These are phyloP conservation scores for Scleromitrula shiraiana DNA, from an alignment of 2,329 filamentous ascomycete species.

Conservation along the genomic window DNA sequence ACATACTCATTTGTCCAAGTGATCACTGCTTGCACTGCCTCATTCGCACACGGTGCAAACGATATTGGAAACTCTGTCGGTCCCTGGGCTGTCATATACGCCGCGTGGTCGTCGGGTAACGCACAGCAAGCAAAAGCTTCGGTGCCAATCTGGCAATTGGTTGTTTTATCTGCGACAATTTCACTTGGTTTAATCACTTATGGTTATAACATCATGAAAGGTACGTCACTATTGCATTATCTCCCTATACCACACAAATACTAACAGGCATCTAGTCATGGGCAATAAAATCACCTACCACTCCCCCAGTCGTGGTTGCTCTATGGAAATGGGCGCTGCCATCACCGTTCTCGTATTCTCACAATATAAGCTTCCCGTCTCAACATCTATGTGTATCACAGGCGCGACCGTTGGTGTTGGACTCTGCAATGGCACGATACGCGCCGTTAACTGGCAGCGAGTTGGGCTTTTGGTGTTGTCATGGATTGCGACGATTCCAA, in stretches of 20 bases:
- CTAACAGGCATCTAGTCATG: too few species aligned
- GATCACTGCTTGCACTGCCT: constrained; percentile 42
- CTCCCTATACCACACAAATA: neutral
- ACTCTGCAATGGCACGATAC: constrained; percentile 64
- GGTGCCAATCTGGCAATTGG: neutral
- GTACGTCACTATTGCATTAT: neutral
- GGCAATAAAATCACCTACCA: constrained; percentile 75
- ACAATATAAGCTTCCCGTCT: constrained; percentile 67
- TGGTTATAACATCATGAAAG: neutral
- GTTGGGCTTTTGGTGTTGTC: constrained; percentile 58
- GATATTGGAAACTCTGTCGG: constrained; percentile 67
- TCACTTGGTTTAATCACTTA: neutral
- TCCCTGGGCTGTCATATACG: constrained; percentile 63
- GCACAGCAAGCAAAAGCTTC: neutral
- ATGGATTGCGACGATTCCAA: constrained; percentile 57
- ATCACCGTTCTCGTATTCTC: constrained; percentile 71
- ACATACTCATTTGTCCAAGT: constrained; percentile 46
- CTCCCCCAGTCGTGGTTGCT: constrained; percentile 49
- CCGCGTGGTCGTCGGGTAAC: constrained; percentile 48
- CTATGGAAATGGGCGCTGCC: constrained; percentile 74
- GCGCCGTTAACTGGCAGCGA: constrained; percentile 69
- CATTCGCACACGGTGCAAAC: constrained; percentile 61
- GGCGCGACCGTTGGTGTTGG: constrained; percentile 72
- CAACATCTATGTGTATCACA: constrained; percentile 73
- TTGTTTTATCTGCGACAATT: neutral